These are phyloP conservation scores for Croton laevigatus DNA, from an alignment of 441 rosid genomes.

Conservation along the genomic window DNA sequence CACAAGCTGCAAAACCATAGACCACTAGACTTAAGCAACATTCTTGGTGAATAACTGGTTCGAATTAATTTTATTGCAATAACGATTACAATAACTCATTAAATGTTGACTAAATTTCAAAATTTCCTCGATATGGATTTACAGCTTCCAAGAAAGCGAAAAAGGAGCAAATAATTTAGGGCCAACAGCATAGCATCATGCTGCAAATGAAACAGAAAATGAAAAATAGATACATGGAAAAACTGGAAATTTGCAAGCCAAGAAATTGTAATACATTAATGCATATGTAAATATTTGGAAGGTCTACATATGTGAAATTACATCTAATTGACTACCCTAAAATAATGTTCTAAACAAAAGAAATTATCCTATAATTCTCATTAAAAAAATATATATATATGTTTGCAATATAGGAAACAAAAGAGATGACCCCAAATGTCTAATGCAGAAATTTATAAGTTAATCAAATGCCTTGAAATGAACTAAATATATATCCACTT, in stretches of 20 bases:
- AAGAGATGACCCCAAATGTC: not conserved
- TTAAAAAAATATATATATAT: not conserved
- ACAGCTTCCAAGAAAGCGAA: conserved; percentile 4
- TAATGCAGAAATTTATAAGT: not conserved
- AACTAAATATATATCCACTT: not conserved
- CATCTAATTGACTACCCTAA: not conserved
- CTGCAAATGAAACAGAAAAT: not conserved
- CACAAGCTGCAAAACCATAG: conserved; percentile 63
- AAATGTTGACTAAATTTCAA: not conserved
- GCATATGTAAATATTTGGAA: not conserved
- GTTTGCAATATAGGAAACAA: not conserved
- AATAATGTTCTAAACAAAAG: not conserved
- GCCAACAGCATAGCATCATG: not conserved
- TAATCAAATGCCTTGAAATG: not conserved
- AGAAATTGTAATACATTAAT: not conserved
- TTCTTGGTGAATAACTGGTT: conserved; percentile 14
- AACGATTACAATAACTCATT: not conserved
- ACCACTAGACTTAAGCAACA: conserved; percentile 19
- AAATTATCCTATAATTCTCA: not conserved
- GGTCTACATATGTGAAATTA: not conserved
- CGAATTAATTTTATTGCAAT: not conserved
- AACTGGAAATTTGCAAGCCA: not conserved
- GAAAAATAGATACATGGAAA: not conserved
- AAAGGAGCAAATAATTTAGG: not conserved
- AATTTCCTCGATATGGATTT: not conserved